A percentile compares a stretch with the other conserved stretches of the same genome.
Evolutionary conservation across 176 grass and related monocot genomes (phyloP).

Genomic region (Carex scoparia): DNA sequence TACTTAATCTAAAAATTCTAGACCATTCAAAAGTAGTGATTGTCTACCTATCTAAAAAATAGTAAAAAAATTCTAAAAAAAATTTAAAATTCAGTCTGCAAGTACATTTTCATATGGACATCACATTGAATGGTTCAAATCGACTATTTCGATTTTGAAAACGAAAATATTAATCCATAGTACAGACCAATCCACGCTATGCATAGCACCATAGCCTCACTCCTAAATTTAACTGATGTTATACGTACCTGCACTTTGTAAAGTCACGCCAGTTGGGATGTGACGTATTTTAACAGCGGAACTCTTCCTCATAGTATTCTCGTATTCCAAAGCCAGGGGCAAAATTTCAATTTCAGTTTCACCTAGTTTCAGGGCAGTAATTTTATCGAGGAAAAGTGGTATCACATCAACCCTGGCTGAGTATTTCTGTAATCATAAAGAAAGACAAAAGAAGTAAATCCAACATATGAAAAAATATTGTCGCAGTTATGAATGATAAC

Average conservation of each 20-base stretch:
- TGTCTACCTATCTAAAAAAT: too few relatives aligned
- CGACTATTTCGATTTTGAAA: too few relatives aligned
- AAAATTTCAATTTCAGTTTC: conserved; percentile 58
- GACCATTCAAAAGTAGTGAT: too few relatives aligned
- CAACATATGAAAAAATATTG: neutral
- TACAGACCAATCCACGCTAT: too few relatives aligned
- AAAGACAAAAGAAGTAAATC: neutral
- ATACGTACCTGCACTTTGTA: conserved; percentile 81
- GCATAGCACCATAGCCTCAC: too few relatives aligned
- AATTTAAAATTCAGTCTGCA: too few relatives aligned
- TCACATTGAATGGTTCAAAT: too few relatives aligned
- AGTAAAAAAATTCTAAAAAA: too few relatives aligned
- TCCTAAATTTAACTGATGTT: neutral
- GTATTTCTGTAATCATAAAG: conserved; percentile 19
- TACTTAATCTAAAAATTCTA: too few relatives aligned
- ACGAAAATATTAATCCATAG: too few relatives aligned
- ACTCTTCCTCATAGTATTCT: conserved; percentile 16
- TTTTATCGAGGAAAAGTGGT: conserved; percentile 73
- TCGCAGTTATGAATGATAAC: neutral
- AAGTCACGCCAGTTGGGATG: conserved; percentile 49
- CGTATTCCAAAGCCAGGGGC: conserved; percentile 28
- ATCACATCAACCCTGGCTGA: conserved; percentile 73
- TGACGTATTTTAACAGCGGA: conserved; percentile 44
- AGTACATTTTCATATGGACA: too few relatives aligned
- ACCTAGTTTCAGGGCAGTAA: conserved; percentile 46